phyloP scores from a whole-genome alignment of 1,139 yeast genomes.

The Yamadazyma sp. region DNA sequence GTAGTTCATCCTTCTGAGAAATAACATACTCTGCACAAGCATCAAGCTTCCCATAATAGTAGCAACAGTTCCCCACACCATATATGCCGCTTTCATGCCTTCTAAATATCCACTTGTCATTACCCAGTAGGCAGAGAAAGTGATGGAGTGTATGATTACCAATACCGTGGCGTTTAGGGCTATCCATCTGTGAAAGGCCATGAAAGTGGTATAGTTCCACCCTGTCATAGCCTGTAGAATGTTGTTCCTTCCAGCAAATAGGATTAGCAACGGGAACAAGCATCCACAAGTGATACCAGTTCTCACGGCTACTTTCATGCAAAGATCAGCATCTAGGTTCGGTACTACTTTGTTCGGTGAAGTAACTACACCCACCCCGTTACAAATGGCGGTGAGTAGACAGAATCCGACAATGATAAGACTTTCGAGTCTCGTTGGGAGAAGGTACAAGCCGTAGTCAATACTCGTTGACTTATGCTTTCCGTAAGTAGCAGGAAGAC shows the following conservation, averaged over 20 bases:
- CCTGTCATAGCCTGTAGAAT: constrained; percentile 50
- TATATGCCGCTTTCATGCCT: constrained; percentile 33
- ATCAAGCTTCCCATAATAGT: constrained; percentile 22
- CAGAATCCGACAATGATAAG: constrained; percentile 44
- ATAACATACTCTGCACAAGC: constrained; percentile 26
- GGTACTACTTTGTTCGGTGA: constrained; percentile 22
- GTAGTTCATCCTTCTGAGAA: constrained; percentile 51
- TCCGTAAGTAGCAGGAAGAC: constrained; percentile 42
- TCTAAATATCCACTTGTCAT: constrained; percentile 22
- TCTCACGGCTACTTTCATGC: constrained; percentile 45
- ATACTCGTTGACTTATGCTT: constrained; percentile 11
- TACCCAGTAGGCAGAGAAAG: constrained; percentile 21
- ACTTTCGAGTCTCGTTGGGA: constrained; percentile 63
- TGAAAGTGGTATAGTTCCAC: constrained; percentile 53
- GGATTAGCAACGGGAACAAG: constrained; percentile 45
- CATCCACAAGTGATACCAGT: constrained; percentile 53
- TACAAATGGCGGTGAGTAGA: constrained; percentile 40
- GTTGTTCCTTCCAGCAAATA: constrained; percentile 58
- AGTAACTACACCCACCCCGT: constrained; percentile 24
- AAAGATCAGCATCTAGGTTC: constrained; percentile 17
- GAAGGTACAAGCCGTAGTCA: constrained; percentile 25
- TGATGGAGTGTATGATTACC: constrained; percentile 35
- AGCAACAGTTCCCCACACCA: constrained; percentile 24
- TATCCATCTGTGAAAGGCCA: constrained; percentile 53
- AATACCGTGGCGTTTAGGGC: constrained; percentile 42